Base-by-base conservation (phyloP, 2,329 filamentous ascomycete species). In the Paecilomyces dactylethromorphus region DNA sequence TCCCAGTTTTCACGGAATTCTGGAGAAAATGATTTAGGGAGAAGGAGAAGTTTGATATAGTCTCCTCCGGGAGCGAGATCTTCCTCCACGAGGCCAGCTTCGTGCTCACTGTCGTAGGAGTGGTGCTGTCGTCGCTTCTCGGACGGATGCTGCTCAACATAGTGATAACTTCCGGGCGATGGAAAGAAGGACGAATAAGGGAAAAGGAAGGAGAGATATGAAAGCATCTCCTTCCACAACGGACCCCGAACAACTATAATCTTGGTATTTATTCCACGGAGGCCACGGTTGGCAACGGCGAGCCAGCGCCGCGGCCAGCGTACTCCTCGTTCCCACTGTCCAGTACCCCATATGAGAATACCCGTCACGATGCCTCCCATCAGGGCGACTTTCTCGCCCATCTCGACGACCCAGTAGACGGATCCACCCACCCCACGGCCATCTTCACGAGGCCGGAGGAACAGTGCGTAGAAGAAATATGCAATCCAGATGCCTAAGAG, bases 1-100 rank as follows among this genome's bases (percentile, higher is more conserved):
- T 99, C 94, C 94, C 94, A 99, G 64, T 96, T 96, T 73, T 97
- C 92, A 21, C 94, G 84, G 69, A 99, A 99, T 53, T 91, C 91
- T 0, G 94, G 88, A 5, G 91, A 95, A 70, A 99, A 99, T 0
- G 92, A 92, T 71, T 99, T 99, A 0, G 94, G 91, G 11, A 97
- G 83, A 7, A 99, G 81, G 18, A 97, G 80, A 0, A 99, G 82
- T 74, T 96, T 94, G 66, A 99, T 88, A 69, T 93, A 90, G 75
- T 97, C 92, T 2, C 94, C 94, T 0, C 92, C 93, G 0, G 90
- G 86, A 0, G 91, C 89, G 51, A 99, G 82, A 69, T 97, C 94
- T 74, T 97, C 93, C 70, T 97, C 92, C 58, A 91, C 86, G 3
- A 74, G 64, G 56, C 83, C 82, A 52, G 78, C 79, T 1, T 88